Conservation (phyloP, 345 rosid genomes). For the Jatropha curcas region DNA sequence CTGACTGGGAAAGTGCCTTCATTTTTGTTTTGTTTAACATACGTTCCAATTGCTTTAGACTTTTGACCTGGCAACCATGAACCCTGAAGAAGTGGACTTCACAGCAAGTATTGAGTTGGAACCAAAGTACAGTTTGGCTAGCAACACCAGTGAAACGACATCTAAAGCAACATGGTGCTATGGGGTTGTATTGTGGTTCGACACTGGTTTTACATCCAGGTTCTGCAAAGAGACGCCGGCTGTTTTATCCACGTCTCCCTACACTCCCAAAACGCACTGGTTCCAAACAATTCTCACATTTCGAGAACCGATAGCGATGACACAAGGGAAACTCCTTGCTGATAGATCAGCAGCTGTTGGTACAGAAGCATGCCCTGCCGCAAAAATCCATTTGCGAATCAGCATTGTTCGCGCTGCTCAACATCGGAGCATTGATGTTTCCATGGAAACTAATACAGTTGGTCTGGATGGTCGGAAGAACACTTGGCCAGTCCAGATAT, state of each 20-base stretch:
- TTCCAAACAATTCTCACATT: slow-evolving; percentile 84
- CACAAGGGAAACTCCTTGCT: slow-evolving; percentile 25
- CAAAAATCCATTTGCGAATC: slow-evolving; percentile 59
- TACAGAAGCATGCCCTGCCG: slow-evolving; percentile 56
- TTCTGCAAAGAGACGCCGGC: slow-evolving; percentile 87
- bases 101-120: slow-evolving; percentile 57
- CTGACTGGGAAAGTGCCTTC: not conserved
- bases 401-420: slow-evolving; percentile 77
- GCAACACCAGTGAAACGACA: slow-evolving; percentile 20
- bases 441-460: slow-evolving; percentile 63
- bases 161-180: slow-evolving; percentile 47
- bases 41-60: slow-evolving; percentile 56
- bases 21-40: too few relatives aligned
- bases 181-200: slow-evolving; percentile 90
- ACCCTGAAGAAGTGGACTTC: slow-evolving; percentile 87
- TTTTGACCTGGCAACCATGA: slow-evolving; percentile 83
- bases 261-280: slow-evolving; percentile 87
- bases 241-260: slow-evolving; percentile 80
- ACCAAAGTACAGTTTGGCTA: slow-evolving; percentile 27
- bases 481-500: slow-evolving; percentile 76
- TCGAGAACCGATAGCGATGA: slow-evolving; percentile 67
- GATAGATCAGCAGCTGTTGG: slow-evolving; percentile 50
- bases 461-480: slow-evolving; percentile 52
- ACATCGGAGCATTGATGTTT: slow-evolving; percentile 85
- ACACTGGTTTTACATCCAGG: slow-evolving; percentile 77